Base-by-base conservation (phyloP, 331 rosid genomes). In the Phaseolus coccineus region DNA sequence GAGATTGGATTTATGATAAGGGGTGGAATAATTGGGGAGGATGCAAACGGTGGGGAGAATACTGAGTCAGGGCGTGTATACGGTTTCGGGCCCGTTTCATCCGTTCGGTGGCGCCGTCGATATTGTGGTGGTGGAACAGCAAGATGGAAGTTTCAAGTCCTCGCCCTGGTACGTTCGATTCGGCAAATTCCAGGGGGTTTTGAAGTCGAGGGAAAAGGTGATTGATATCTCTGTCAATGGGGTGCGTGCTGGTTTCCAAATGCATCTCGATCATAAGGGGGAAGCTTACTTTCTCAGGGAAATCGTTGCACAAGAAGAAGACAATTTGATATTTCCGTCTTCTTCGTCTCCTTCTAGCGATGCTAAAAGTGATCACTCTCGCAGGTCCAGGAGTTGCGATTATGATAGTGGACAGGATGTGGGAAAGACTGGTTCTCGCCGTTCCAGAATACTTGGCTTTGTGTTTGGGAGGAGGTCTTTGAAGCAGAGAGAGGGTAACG, bases 61-160 rank as follows among this genome's bases (percentile, higher is more conserved):
- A 44, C 89, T 95, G 46, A 81, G 90, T 35, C 88, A 84, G 58
- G 98, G 99, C 2, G 94, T 90, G 6, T 90, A 88, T 89, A 87
- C 90, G 0, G 97, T 91, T 27, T 89, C 97, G 8, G 97, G 88
- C 4, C 92, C 99, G 4, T 91, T 96, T 69, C 99, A 89, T 77
- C 97, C 99, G 0, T 90, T 95, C 80, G 98, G 99, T 11, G 99
- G 99, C 67, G 98, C 98, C 67, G 96, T 96, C 15, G 98, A 96
- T 75, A 91, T 96, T 25, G 91, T 96, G 70, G 97, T 91, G 48
- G 98, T 93, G 27, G 83, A 93, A 73, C 99, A 93, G 76, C 85
- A 27, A 71, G 98, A 96, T 63, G 99, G 97, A 27, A 85, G 88
- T 77, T 90, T 85, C 84, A 96, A 91, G 81, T 96, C 99, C 1